Evolutionary conservation across 108 stramenopile genomes (phyloP), one percentile per base, ranked within the genome.

Genomic region (Discostella stelligeroides): DNA sequence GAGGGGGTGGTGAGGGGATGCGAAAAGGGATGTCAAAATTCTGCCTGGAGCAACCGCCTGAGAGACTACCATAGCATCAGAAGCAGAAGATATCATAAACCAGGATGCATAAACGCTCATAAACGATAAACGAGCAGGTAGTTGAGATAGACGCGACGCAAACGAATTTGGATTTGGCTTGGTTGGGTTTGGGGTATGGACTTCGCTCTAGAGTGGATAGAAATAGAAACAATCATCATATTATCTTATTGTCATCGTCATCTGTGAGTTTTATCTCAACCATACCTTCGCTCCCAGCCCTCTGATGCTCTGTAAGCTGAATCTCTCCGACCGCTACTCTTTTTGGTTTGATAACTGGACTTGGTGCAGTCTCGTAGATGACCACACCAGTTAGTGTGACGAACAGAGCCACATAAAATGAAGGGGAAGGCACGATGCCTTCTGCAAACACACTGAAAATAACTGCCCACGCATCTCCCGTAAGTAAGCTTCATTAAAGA

Each of bases 381-480:
- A 92, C 45, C 12, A 97, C 86, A 46, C 98, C 98, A 30, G 76
- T 60, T 7, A 96, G 63, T 15, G 90, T 92, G 13, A 97, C 58
- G 2, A 65, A 30, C 28, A 99, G 68, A 0, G 97, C 94, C 1
- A 84, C 63, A 46, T 88, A 95, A 75, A 97, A 99, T 47, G 95
- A 82, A 38, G 75, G 73, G 43, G 70, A 25, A 2, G 97, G 91
- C 47, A 84, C 63, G 46, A 92, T 86, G 23, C 80, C 80, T 60
- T 96, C 83, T 15, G 85, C 89, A 17, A 95, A 46, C 43, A 89
- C 89, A 12, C 89, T 84, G 69, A 96, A 97, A 8, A 88, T 37
- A 2, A 98, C 88, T 8, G 92, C 89, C 88, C 95, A 99, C 27
- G 91, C 83, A 72, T 98, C 97, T 7, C 95, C 93, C 20, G 97